phyloP scores from a whole-genome alignment of 169 alveolate species.

The Plasmodium chabaudi region DNA sequence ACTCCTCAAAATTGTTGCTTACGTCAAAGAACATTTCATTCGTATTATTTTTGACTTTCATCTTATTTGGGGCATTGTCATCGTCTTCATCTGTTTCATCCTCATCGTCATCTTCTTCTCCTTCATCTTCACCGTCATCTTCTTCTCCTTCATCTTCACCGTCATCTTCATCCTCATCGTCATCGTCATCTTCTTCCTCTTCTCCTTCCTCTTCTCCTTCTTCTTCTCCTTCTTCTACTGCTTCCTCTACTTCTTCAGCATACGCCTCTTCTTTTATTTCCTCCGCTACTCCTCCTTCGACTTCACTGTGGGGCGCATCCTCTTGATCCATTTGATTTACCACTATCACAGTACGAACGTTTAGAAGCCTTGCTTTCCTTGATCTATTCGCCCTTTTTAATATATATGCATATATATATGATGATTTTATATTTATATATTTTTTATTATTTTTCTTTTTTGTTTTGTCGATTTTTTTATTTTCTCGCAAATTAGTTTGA shows the following conservation, averaged over 20 bases:
- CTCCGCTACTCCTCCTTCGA: neutral
- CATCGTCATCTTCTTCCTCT: neutral
- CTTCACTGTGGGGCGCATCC: neutral
- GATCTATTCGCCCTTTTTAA: no score
- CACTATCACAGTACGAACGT: no score
- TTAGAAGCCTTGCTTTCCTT: no score
- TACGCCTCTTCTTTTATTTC: neutral
- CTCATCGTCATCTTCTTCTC: neutral
- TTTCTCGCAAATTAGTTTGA: no score
- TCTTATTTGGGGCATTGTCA: neutral
- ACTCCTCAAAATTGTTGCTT: conserved; percentile 24
- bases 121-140: neutral
- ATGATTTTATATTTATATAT: no score
- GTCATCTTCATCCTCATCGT: no score
- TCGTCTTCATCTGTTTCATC: neutral
- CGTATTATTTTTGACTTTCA: neutral
- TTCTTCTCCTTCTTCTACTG: neutral
- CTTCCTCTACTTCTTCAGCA: neutral
- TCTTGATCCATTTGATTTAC: neutral
- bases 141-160: neutral
- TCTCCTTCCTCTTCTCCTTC: neutral
- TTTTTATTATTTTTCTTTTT: no score
- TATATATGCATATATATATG: no score
- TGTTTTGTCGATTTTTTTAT: no score
- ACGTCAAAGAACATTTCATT: conserved; percentile 32